Evolutionary conservation across 192 early-diverging fungal genomes (phyloP).

Genomic region (Mortierella alpina): DNA sequence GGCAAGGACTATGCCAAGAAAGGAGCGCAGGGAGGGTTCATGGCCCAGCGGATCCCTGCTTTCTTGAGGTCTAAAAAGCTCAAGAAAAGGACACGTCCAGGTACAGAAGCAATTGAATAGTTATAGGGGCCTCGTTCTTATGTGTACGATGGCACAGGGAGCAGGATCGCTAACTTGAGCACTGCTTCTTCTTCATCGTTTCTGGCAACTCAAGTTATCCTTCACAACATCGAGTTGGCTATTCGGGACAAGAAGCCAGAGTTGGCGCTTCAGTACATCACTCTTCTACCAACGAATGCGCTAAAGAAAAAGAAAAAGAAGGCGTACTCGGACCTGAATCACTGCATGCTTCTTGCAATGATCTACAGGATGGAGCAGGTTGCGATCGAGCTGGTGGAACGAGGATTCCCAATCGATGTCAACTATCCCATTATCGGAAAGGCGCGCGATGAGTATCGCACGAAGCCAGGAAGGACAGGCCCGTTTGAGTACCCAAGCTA

Average conservation of each 20-base stretch:
- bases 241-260: slow-evolving; percentile 56
- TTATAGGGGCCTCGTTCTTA: no score
- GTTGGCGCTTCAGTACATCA: slow-evolving; percentile 51
- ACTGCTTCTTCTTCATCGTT: neutral
- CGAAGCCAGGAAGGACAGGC: slow-evolving; percentile 45
- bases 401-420: slow-evolving; percentile 56
- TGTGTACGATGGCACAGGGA: no score
- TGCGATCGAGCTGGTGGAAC: slow-evolving; percentile 52
- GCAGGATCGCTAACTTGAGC: no score
- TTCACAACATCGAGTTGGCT: slow-evolving; percentile 55
- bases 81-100: slow-evolving; percentile 47
- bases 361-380: slow-evolving; percentile 55
- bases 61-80: slow-evolving; percentile 48
- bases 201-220: slow-evolving; percentile 29
- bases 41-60: slow-evolving; percentile 44
- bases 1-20: slow-evolving; percentile 46
- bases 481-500: slow-evolving; percentile 57
- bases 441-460: slow-evolving; percentile 43
- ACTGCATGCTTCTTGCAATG: slow-evolving; percentile 57
- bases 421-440: slow-evolving; percentile 55
- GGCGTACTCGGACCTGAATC: slow-evolving; percentile 42
- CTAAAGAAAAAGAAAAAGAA: slow-evolving; percentile 62
- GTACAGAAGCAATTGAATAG: slow-evolving; percentile 3
- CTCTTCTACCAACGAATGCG: slow-evolving; percentile 37
- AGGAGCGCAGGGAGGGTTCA: slow-evolving; percentile 34